Conservation (phyloP, 2,329 filamentous ascomycete species). For the Colletotrichum orbiculare region DNA sequence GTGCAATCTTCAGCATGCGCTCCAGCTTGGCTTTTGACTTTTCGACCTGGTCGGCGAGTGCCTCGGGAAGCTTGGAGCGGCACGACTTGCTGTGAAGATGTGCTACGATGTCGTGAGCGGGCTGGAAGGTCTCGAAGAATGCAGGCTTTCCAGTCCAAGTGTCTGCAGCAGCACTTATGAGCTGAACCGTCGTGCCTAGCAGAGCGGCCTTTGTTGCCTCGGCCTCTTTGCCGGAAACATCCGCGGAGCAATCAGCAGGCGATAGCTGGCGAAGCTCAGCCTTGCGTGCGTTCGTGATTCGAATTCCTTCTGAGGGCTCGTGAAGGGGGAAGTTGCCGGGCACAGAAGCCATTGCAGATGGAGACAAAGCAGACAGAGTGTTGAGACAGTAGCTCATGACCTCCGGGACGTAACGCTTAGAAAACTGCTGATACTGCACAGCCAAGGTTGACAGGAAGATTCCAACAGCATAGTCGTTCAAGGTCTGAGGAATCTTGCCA, state of each 20-base stretch:
- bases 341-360: constrained; percentile 57
- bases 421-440: constrained; percentile 83
- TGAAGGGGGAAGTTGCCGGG: constrained; percentile 72
- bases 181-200: constrained; percentile 69
- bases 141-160: constrained; percentile 79
- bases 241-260: constrained; percentile 66
- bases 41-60: constrained; percentile 52
- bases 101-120: constrained; percentile 67
- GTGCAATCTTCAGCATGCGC: constrained; percentile 69
- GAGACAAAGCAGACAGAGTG: constrained; percentile 75
- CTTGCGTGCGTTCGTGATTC: constrained; percentile 58
- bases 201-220: constrained; percentile 65
- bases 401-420: constrained; percentile 91
- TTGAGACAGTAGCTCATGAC: constrained; percentile 84
- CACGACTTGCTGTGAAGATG: constrained; percentile 68
- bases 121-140: constrained; percentile 83
- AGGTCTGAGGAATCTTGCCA: constrained; percentile 74
- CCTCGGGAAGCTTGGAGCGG: constrained; percentile 60
- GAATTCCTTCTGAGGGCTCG: constrained; percentile 61
- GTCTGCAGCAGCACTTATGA: constrained; percentile 76
- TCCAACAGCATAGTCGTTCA: constrained; percentile 77
- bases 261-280: constrained; percentile 62
- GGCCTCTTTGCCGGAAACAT: constrained; percentile 40
- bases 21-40: constrained; percentile 59
- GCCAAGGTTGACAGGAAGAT: constrained; percentile 82